Conservation (phyloP, 2,329 filamentous ascomycete genomes). For the Apiospora phragmitis region DNA sequence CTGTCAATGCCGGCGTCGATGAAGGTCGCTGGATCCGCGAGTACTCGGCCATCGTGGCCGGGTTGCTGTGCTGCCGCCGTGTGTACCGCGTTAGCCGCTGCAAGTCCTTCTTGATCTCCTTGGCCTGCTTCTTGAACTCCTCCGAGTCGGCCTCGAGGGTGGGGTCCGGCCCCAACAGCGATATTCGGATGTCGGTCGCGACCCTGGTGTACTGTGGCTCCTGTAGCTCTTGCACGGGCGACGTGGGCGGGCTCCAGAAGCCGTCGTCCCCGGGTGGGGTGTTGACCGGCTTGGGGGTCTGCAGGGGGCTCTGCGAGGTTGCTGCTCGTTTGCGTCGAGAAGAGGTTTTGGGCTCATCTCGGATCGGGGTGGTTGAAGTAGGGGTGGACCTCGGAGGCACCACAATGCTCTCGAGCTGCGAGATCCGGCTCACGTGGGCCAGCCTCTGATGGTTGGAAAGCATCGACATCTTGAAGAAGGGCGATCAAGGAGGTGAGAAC, state of each 20-base stretch:
- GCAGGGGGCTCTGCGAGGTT: no score
- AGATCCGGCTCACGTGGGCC: not conserved
- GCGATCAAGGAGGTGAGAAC: no score
- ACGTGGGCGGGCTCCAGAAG: conserved; percentile 8
- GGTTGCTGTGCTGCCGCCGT: conserved; percentile 5
- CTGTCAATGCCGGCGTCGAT: not conserved
- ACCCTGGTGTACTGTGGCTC: conserved; percentile 3
- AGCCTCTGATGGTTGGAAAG: not conserved
- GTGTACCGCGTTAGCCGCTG: conserved; percentile 11
- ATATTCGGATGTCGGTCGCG: conserved; percentile 14
- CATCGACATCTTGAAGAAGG: not conserved
- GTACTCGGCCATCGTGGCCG: not conserved
- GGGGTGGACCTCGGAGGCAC: not conserved
- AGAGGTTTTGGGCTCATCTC: no score
- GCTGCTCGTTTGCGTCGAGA: not conserved
- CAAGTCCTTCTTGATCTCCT: conserved; percentile 14
- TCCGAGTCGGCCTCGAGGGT: conserved; percentile 10
- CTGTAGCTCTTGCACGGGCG: not conserved
- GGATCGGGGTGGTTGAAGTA: not conserved
- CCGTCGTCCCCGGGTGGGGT: not conserved
- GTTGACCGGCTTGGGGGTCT: not conserved
- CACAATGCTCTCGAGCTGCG: not conserved
- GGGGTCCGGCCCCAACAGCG: conserved; percentile 7
- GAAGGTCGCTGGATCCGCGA: not conserved
- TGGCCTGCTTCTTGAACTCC: conserved; percentile 14